A percentile compares a stretch with the other conserved stretches of the same genome.
phyloP scores from a whole-genome alignment of 1,284 basidiomycete genomes.

The Agroathelia rolfsii region DNA sequence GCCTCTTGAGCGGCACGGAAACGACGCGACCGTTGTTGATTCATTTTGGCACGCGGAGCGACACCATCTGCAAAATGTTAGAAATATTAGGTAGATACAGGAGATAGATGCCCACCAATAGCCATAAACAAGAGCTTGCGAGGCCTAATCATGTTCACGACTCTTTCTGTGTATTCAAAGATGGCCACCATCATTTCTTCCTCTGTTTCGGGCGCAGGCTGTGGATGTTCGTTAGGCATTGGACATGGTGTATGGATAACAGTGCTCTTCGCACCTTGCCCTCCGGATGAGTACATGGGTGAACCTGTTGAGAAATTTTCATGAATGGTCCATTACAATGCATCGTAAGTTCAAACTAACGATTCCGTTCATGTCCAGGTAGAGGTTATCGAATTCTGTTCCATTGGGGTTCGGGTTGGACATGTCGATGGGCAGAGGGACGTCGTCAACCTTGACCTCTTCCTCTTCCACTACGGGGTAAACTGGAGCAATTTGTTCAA shows the following conservation, averaged over 20 bases:
- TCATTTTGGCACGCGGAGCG: constrained; percentile 98
- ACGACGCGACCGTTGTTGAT: constrained; percentile 93
- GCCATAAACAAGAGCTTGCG: constrained; percentile 97
- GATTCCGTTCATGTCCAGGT: constrained; percentile 91
- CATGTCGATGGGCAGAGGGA: constrained; percentile 79
- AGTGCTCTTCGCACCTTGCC: constrained; percentile 54
- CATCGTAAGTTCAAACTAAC: constrained; percentile 28
- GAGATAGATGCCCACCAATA: constrained; percentile 54
- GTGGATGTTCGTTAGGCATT: constrained; percentile 7
- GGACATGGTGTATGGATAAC: constrained; percentile 1
- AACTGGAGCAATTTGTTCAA: constrained; percentile 32
- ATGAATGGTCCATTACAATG: constrained; percentile 1
- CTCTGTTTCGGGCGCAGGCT: constrained; percentile 94
- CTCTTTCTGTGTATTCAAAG: constrained; percentile 93
- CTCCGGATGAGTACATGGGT: constrained; percentile 98
- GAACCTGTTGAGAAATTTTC: constrained; percentile 48
- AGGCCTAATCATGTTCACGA: constrained; percentile 95
- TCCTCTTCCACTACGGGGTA: constrained; percentile 77
- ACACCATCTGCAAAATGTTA: constrained; percentile 67
- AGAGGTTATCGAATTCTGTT: constrained; percentile 91
- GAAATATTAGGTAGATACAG: constrained; percentile 3
- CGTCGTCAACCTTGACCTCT: constrained; percentile 54
- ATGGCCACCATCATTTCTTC: constrained; percentile 99
- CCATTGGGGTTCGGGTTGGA: constrained; percentile 90
- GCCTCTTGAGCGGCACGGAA: constrained; percentile 95